A percentile compares a stretch with the other conserved stretches of the same genome.
These are phyloP conservation scores for Solanum phureja DNA, from an alignment of 257 asterid genomes.

Conservation along the genomic window DNA sequence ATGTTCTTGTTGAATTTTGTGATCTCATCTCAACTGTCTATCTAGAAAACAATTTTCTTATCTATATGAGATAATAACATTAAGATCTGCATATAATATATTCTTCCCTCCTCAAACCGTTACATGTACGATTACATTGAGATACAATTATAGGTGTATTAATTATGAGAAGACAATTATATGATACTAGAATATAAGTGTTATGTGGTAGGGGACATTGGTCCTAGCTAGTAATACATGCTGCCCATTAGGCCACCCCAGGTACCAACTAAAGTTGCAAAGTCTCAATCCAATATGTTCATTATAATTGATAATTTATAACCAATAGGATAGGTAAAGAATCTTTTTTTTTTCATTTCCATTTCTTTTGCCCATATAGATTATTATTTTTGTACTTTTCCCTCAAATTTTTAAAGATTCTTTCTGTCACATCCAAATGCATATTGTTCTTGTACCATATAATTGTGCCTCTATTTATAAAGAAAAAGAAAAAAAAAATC, in stretches of 20 bases:
- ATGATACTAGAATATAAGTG: background rate
- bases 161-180: background rate
- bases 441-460: background rate
- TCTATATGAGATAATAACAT: background rate
- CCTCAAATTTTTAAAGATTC: background rate
- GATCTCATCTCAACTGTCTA: background rate
- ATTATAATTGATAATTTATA: background rate
- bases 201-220: background rate
- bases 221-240: background rate
- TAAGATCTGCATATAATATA: accelerated
- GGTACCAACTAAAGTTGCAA: background rate
- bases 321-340: background rate
- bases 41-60: accelerated
- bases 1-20: background rate
- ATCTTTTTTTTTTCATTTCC: background rate
- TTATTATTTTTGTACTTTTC: background rate
- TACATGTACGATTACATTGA: background rate
- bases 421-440: background rate
- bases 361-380: background rate
- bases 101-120: background rate
- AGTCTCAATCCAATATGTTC: background rate
- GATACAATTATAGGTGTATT: background rate
- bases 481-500: background rate
- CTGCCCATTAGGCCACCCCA: background rate
- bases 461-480: background rate